Evolutionary conservation across 305 asterid species (phyloP).

Genomic region (Rubia occidens): DNA sequence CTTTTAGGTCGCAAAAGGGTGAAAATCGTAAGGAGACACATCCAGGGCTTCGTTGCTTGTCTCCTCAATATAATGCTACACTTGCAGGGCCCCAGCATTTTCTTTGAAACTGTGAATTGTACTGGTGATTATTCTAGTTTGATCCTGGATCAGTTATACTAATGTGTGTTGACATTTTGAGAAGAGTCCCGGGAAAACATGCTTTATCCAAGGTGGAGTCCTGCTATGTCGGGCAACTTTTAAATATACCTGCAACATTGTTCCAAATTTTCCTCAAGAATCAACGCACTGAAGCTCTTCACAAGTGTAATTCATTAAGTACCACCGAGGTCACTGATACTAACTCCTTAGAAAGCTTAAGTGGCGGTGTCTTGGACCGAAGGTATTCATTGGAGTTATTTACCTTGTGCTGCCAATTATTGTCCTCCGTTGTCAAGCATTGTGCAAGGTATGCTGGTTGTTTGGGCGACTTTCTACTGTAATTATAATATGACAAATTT

Average conservation of each 20-base stretch:
- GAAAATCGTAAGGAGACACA: slow-evolving; percentile 49
- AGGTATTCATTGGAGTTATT: slow-evolving; percentile 51
- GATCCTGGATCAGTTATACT: slow-evolving; percentile 75
- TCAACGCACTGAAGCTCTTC: slow-evolving; percentile 28
- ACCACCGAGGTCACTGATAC: slow-evolving; percentile 10
- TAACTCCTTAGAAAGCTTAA: slow-evolving; percentile 17
- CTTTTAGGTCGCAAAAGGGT: slow-evolving; percentile 56
- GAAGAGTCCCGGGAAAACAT: slow-evolving; percentile 58
- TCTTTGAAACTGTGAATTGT: slow-evolving; percentile 30
- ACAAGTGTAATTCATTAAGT: slow-evolving; percentile 12
- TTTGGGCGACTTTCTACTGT: slow-evolving; percentile 7
- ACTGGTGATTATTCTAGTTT: slow-evolving; percentile 26
- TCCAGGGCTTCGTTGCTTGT: slow-evolving; percentile 60
- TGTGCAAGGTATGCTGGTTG: slow-evolving; percentile 43
- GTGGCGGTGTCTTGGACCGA: slow-evolving; percentile 30
- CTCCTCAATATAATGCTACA: slow-evolving; percentile 70
- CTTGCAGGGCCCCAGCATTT: slow-evolving; percentile 63
- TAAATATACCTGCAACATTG: slow-evolving; percentile 70
- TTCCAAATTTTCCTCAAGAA: slow-evolving; percentile 57
- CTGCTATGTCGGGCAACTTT: slow-evolving; percentile 48
- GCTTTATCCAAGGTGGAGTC: slow-evolving; percentile 48
- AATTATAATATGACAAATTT: not conserved
- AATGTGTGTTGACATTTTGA: slow-evolving; percentile 60
- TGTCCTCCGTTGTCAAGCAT: slow-evolving; percentile 71
- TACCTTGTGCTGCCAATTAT: slow-evolving; percentile 69